Evolutionary conservation across 116 monocot species (phyloP), one percentile per base, ranked within the genome.

Genomic region (Thalassia testudinum): DNA sequence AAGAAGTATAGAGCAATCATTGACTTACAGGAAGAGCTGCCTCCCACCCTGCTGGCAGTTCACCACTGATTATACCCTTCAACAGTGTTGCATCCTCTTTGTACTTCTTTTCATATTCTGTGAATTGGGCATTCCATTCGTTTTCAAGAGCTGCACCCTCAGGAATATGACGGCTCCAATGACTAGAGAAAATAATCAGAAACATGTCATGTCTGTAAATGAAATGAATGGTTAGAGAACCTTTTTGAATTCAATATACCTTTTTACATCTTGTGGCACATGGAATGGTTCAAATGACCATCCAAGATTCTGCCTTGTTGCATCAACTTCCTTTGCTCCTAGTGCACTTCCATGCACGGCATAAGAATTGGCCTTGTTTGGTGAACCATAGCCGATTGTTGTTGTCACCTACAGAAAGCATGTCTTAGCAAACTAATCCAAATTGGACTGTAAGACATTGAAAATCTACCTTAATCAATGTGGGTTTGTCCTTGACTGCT

Each of bases 251-350:
- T 45, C 8, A 14, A 26, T 3, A 22, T 50, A 86, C 92, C 80
- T 92, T 62, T 92, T 82, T 21, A 92, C 86, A 63, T 92, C 86
- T 24, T 86, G 86, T 17, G 92, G 92, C 27, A 92, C 80, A 37
- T 75, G 74, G 73, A 92, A 92, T 21, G 92, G 86, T 53, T 92
- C 92, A 67, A 72, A 77, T 45, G 92, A 70, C 92, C 92, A 92
- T 44, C 76, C 86, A 54, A 92, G 92, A 67, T 92, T 92, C 57
- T 70, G 70, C 52, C 92, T 71, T 0, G 92, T 92, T 44, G 86
- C 86, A 21, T 92, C 92, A n/a, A 92, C 92, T 68, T 91, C 91
- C 60, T 92, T 92, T 7, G 77, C 64, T 27, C 92, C 92, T 51
- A 92, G 66, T 29, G 92, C 92, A 63, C 82, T 82, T 42, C 92